Percentiles rank a stretch among this genome's conserved stretches.
Evolutionary conservation across 495 filamentous ascomycete genomes (phyloP).

Genomic region (Podospora pseudocomata): DNA sequence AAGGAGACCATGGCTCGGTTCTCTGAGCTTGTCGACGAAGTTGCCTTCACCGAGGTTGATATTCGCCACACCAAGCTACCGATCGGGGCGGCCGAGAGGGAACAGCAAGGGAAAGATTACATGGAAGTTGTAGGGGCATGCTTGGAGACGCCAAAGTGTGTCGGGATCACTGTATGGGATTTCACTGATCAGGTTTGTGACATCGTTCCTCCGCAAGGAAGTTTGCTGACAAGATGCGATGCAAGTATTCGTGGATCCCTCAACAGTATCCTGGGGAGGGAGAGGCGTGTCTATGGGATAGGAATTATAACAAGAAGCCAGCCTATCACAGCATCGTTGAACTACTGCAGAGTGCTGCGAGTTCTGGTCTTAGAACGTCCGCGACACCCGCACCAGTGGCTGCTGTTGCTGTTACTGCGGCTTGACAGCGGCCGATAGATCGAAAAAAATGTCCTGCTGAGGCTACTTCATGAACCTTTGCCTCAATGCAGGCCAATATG

Average conservation of each 20-base stretch:
- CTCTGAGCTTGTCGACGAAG: slow-evolving; percentile 45
- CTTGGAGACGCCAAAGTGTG: slow-evolving; percentile 45
- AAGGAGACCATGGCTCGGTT: slow-evolving; percentile 39
- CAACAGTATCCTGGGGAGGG: slow-evolving; percentile 48
- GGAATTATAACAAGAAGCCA: slow-evolving; percentile 47
- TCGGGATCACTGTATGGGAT: slow-evolving; percentile 60
- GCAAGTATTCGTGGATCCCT: slow-evolving; percentile 47
- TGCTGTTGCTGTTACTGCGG: neutral
- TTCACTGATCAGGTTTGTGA: slow-evolving; percentile 47
- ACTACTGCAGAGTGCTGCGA: slow-evolving; percentile 23
- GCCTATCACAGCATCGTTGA: slow-evolving; percentile 40
- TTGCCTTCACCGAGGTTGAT: slow-evolving; percentile 58
- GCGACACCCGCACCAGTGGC: neutral
- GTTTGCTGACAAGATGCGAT: neutral
- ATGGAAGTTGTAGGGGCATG: slow-evolving; percentile 49
- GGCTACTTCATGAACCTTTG: too few relatives aligned
- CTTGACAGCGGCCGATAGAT: neutral
- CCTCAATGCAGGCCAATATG: too few relatives aligned
- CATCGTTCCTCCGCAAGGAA: neutral
- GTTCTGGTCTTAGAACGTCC: slow-evolving; percentile 3
- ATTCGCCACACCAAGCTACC: slow-evolving; percentile 43
- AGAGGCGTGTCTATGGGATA: slow-evolving; percentile 49
- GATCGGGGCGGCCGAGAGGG: slow-evolving; percentile 34
- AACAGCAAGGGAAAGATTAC: slow-evolving; percentile 54
- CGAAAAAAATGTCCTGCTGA: too few relatives aligned